A percentile compares a stretch with the other conserved stretches of the same genome.
These are phyloP conservation scores for Solanum chiquidenum DNA, from an alignment of 257 asterid species.

Conservation along the genomic window DNA sequence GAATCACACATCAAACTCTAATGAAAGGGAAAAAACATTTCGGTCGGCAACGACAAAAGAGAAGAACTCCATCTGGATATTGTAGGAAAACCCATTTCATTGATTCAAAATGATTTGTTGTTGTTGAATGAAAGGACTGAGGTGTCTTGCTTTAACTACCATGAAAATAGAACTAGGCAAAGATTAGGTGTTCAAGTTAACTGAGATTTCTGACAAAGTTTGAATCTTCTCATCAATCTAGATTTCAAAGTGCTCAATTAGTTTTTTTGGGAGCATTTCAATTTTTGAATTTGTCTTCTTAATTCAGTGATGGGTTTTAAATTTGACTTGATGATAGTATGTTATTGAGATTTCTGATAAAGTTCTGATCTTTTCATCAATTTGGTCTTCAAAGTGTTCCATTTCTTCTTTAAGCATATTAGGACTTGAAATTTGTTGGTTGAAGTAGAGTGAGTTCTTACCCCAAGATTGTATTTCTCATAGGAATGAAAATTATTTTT, in stretches of 20 bases:
- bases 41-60: constrained; percentile 12
- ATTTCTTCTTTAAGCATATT: background rate
- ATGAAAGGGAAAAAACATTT: constrained; percentile 11
- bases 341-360: background rate
- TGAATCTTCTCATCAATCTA: too few species aligned
- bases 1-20: constrained; percentile 24
- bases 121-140: constrained; percentile 26
- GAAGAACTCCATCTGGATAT: constrained; percentile 28
- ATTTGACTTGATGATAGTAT: too few species aligned
- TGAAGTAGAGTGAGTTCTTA: background rate
- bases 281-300: too few species aligned
- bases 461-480: constrained; percentile 5
- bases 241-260: too few species aligned
- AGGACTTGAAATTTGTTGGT: background rate
- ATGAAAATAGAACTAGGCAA: constrained; percentile 7
- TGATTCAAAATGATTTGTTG: constrained; percentile 19
- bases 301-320: too few species aligned
- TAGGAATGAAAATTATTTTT: background rate
- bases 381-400: background rate
- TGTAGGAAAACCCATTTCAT: constrained; percentile 4
- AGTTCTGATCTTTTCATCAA: background rate
- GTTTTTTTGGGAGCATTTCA: too few species aligned
- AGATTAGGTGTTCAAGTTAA: background rate
- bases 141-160: constrained; percentile 72
- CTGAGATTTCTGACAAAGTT: background rate